These are phyloP conservation scores for Endothia cerciana DNA, from an alignment of 2,329 filamentous ascomycete genomes.

Conservation along the genomic window DNA sequence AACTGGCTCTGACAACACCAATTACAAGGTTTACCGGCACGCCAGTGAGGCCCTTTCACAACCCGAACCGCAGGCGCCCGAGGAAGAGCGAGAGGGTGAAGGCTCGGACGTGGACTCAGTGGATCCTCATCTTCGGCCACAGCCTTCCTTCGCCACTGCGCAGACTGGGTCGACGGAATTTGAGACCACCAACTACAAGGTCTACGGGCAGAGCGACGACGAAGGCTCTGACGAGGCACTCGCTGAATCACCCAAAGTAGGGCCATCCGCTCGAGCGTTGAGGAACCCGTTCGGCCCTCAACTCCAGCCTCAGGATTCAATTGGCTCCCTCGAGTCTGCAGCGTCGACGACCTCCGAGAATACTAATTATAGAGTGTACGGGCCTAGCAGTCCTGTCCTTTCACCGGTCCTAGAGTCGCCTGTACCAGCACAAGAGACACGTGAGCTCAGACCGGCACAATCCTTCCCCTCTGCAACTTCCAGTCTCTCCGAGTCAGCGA, in stretches of 20 bases:
- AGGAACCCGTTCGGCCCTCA: slow-evolving; percentile 20
- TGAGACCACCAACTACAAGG: slow-evolving; percentile 59
- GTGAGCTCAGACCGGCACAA: slow-evolving; percentile 31
- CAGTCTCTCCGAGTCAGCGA: slow-evolving; percentile 49
- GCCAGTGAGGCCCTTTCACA: slow-evolving; percentile 34
- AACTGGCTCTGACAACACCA: slow-evolving; percentile 49
- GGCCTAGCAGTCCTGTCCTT: slow-evolving; percentile 43
- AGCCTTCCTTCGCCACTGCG: slow-evolving; percentile 45
- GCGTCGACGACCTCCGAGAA: slow-evolving; percentile 50
- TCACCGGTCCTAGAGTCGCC: slow-evolving; percentile 24
- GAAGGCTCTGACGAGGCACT: slow-evolving; percentile 25
- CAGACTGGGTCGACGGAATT: slow-evolving; percentile 50
- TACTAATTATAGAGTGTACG: slow-evolving; percentile 54
- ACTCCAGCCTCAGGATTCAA: slow-evolving; percentile 24
- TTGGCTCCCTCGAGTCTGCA: slow-evolving; percentile 25
- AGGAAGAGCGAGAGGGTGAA: not conserved
- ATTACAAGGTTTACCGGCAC: slow-evolving; percentile 52
- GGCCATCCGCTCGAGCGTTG: slow-evolving; percentile 15
- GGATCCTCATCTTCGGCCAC: slow-evolving; percentile 33
- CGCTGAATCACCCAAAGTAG: slow-evolving; percentile 2
- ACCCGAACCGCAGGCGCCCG: slow-evolving; percentile 5
- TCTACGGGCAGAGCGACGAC: slow-evolving; percentile 49
- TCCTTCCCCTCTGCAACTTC: slow-evolving; percentile 42
- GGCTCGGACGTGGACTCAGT: slow-evolving; percentile 14
- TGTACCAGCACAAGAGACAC: slow-evolving; percentile 16